Evolutionary conservation across 1,284 basidiomycete species (phyloP), one percentile per base, ranked within the genome.

Genomic region (Takashimella tepidaria): DNA sequence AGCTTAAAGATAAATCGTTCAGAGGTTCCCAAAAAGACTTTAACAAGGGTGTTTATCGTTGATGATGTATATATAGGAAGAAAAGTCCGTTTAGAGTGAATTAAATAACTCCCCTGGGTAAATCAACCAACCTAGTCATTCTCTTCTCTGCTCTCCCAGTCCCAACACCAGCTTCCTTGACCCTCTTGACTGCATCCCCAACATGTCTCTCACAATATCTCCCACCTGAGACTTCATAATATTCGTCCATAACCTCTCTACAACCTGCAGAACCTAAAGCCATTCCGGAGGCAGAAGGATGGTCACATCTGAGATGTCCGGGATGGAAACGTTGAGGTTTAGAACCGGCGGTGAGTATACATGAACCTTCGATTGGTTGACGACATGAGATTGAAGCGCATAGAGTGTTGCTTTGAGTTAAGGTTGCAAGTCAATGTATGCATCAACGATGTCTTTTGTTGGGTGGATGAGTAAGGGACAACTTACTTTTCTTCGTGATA

Each of bases 331-430:
- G 81, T 61, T 83, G 83, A 13, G 86, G 86, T 12, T 82, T 76
- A 59, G 89, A 84, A 16, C 84, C 86, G 21, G 70, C 59, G 1
- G 72, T 68, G 3, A 92, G 83, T 11, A 91, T 88, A 68, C 90
- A 93, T 1, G 89, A 83, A 1, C 91, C 90, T 74, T 95, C 91
- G 64, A 95, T 90, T 1, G 90, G 90, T 70, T 86, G 82, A 6
- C 87, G 84, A 69, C 90, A 95, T n/a, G 78, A 78, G 3, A 81
- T 68, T 2, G 87, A 82, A 4, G 87, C 83, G 65, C 90, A 95
- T 3, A 93, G 79, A 13, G 89, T 92, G 60, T 86, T 81, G 74
- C 73, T 76, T 47, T 3, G 45, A 24, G 16, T 47, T 64, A 41
- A 64, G 60, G 24, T 20, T 22, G 47, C 27, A 19, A 46, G 42